Conservation (phyloP, 2,329 filamentous ascomycete species). For the Lasiodiplodia citricola region DNA sequence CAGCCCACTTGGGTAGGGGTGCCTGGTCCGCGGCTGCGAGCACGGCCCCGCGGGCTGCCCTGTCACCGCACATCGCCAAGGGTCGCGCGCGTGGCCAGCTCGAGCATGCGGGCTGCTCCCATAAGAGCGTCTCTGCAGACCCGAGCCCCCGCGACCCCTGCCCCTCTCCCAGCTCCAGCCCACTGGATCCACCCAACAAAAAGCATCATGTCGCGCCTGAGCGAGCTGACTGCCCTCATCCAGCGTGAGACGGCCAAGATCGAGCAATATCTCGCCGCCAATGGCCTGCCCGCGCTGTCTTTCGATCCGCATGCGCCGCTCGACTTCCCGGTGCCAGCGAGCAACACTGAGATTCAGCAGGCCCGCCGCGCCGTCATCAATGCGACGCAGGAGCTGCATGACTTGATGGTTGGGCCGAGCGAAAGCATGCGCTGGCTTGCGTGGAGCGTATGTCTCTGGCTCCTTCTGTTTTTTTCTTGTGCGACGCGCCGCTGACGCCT, state of each 20-base stretch:
- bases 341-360: slow-evolving; percentile 29
- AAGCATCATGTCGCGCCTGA: slow-evolving; percentile 23
- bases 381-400: slow-evolving; percentile 33
- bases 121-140: slow-evolving; percentile 21
- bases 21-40: background rate
- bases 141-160: slow-evolving; percentile 12
- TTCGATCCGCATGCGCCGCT: slow-evolving; percentile 29
- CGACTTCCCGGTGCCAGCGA: slow-evolving; percentile 30
- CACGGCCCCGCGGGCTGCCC: slow-evolving; percentile 3
- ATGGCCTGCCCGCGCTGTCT: slow-evolving; percentile 28
- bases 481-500: slow-evolving; percentile 12
- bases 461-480: slow-evolving; percentile 18
- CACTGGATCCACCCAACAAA: background rate
- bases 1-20: background rate
- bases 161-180: background rate
- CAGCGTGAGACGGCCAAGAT: slow-evolving; percentile 30
- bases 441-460: slow-evolving; percentile 31
- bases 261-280: slow-evolving; percentile 27
- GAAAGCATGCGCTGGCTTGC: slow-evolving; percentile 30
- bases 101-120: slow-evolving; percentile 10
- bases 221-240: slow-evolving; percentile 29
- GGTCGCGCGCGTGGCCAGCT: background rate
- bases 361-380: slow-evolving; percentile 31
- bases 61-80: background rate
- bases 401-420: slow-evolving; percentile 32